Conservation (phyloP, 2,329 filamentous ascomycete genomes). For the Botrytis galanthina region DNA sequence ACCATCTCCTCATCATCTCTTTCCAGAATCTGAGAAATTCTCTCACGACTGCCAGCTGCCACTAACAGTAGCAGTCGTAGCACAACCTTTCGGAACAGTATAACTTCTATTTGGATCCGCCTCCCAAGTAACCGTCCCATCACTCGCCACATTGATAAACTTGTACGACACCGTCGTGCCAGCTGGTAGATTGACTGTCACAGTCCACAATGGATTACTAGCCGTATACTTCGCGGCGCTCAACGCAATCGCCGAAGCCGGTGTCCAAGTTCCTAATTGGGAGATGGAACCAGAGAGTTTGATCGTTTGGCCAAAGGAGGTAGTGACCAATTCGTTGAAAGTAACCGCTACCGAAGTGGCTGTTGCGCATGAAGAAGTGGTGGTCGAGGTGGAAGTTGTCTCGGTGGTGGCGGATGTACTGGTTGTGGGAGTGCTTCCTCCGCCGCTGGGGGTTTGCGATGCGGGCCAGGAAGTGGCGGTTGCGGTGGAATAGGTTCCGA, state of each 20-base stretch:
- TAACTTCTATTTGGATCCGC: constrained; percentile 44
- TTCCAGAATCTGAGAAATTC: not conserved
- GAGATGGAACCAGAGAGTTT: constrained; percentile 60
- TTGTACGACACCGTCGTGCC: constrained; percentile 64
- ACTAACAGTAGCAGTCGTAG: constrained; percentile 29
- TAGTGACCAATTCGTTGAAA: constrained; percentile 59
- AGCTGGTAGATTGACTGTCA: constrained; percentile 52
- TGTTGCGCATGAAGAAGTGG: constrained; percentile 43
- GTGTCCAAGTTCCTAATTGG: constrained; percentile 63
- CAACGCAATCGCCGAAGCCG: constrained; percentile 52
- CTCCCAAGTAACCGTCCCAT: constrained; percentile 63
- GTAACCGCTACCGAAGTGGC: constrained; percentile 55
- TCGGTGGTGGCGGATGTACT: constrained; percentile 21
- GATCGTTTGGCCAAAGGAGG: constrained; percentile 60
- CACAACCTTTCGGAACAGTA: constrained; percentile 33
- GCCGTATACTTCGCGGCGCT: constrained; percentile 58
- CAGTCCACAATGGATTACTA: constrained; percentile 60
- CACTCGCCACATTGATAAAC: constrained; percentile 58
- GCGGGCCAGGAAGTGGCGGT: constrained; percentile 49
- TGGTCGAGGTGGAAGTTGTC: constrained; percentile 22
- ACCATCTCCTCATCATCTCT: not conserved
- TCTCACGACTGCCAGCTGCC: constrained; percentile 28
- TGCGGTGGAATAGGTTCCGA: constrained; percentile 50
- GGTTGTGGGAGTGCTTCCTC: constrained; percentile 20
- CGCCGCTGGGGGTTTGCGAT: constrained; percentile 33